These are phyloP conservation scores for Diplodia seriata DNA, from an alignment of 2,329 filamentous ascomycete species.

Conservation along the genomic window DNA sequence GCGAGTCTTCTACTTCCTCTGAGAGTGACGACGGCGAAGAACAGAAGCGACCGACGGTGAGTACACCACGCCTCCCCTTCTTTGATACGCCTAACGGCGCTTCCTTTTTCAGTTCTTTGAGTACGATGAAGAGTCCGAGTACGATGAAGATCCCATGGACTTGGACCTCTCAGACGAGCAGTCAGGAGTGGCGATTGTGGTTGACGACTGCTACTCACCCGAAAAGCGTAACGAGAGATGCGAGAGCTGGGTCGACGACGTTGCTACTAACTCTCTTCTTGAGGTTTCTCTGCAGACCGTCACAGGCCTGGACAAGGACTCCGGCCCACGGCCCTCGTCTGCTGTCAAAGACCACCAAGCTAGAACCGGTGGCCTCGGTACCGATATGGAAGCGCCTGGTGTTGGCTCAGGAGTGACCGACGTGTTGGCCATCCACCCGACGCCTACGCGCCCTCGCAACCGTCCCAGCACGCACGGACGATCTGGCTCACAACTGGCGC, in stretches of 20 bases:
- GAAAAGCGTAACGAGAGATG: not conserved
- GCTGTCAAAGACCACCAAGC: not conserved
- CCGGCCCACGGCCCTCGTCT: not conserved
- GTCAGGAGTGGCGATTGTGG: not conserved
- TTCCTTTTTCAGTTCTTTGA: not conserved
- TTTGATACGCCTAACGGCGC: not conserved
- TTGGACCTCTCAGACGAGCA: not conserved
- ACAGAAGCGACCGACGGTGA: not conserved
- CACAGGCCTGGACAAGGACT: not conserved
- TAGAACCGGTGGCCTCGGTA: not conserved
- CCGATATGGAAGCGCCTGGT: not conserved
- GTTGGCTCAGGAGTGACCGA: not conserved
- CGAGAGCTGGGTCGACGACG: not conserved
- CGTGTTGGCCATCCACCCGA: not conserved
- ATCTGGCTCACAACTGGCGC: not conserved
- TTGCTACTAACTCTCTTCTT: not conserved
- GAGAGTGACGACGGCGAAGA: not conserved
- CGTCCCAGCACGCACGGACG: not conserved
- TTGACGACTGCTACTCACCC: not conserved
- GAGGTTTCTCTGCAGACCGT: not conserved
- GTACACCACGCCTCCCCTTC: not conserved
- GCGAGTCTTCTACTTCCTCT: not conserved
- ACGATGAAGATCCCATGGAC: not conserved
- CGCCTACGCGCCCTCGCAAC: not conserved
- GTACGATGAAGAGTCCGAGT: no score